Percentiles rank a stretch among this genome's conserved stretches.
phyloP scores from a whole-genome alignment of 345 rosid species.

The Brassica cretica region DNA sequence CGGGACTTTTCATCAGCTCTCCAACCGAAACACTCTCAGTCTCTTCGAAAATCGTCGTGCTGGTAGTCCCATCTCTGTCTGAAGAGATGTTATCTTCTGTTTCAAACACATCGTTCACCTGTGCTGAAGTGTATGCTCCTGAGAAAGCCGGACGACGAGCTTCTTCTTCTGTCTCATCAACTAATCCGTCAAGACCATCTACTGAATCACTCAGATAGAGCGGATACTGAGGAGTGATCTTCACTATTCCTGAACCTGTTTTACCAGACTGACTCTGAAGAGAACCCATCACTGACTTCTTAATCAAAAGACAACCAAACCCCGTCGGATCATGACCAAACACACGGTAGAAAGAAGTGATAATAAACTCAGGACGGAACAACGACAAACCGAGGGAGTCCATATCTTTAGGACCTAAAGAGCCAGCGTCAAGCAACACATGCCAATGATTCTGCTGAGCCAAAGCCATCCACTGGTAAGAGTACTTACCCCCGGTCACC shows the following conservation, averaged over 20 bases:
- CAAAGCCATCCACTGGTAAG: constrained; percentile 98
- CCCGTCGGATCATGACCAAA: constrained; percentile 96
- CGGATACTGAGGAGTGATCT: constrained; percentile 91
- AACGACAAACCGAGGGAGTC: constrained; percentile 93
- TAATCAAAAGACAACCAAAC: constrained; percentile 91
- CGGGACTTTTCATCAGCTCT: constrained; percentile 93
- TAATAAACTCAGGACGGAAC: constrained; percentile 93
- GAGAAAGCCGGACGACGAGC: constrained; percentile 84
- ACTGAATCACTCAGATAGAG: constrained; percentile 81
- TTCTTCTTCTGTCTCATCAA: constrained; percentile 47
- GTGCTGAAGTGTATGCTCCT: constrained; percentile 81
- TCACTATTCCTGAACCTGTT: constrained; percentile 97
- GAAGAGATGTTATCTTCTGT: constrained; percentile 76
- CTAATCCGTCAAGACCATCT: constrained; percentile 71
- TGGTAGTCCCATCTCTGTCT: constrained; percentile 82
- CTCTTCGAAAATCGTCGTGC: constrained; percentile 81
- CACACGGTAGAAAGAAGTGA: constrained; percentile 90
- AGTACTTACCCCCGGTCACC: constrained; percentile 91
- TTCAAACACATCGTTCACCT: constrained; percentile 89
- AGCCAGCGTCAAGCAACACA: constrained; percentile 96
- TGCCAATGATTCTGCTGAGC: constrained; percentile 99
- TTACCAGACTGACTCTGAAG: constrained; percentile 87
- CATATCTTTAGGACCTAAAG: constrained; percentile 98
- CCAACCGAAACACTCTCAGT: constrained; percentile 87
- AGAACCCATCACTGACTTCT: constrained; percentile 88